Evolutionary conservation across 768 basidiomycete genomes (phyloP).

Genomic region (Calocera viscosa): DNA sequence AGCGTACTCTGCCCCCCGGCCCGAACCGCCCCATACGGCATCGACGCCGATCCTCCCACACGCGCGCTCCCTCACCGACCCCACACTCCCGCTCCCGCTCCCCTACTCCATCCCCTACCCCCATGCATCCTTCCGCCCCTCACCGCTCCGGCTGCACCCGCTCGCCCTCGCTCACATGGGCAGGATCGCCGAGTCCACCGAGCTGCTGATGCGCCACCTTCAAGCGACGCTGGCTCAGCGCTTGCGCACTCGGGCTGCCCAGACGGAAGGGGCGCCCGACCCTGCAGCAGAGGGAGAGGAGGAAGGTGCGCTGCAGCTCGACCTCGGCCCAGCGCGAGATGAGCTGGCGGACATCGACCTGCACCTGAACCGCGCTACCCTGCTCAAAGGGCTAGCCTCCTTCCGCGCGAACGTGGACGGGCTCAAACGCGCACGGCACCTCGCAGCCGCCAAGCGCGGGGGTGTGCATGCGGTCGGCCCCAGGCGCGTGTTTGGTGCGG

Average conservation of each 20-base stretch:
- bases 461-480: background rate
- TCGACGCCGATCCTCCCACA: background rate
- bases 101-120: background rate
- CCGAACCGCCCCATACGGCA: background rate
- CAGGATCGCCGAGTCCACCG: background rate
- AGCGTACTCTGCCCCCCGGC: background rate
- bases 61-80: background rate
- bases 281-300: background rate
- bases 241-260: too few species aligned
- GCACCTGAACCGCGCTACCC: background rate
- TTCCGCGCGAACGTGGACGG: background rate
- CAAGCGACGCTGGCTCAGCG: background rate
- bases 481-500: background rate
- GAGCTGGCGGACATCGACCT: background rate
- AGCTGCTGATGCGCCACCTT: background rate
- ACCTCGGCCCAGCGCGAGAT: background rate
- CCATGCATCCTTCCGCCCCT: background rate
- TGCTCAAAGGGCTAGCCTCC: background rate
- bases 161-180: background rate
- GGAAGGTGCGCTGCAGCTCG: background rate
- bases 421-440: background rate
- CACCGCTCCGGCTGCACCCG: background rate
- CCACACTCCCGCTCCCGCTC: background rate
- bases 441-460: background rate
- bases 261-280: too few species aligned